These are phyloP conservation scores for Forsythia suspensa DNA, from an alignment of 257 asterid genomes.

Conservation along the genomic window DNA sequence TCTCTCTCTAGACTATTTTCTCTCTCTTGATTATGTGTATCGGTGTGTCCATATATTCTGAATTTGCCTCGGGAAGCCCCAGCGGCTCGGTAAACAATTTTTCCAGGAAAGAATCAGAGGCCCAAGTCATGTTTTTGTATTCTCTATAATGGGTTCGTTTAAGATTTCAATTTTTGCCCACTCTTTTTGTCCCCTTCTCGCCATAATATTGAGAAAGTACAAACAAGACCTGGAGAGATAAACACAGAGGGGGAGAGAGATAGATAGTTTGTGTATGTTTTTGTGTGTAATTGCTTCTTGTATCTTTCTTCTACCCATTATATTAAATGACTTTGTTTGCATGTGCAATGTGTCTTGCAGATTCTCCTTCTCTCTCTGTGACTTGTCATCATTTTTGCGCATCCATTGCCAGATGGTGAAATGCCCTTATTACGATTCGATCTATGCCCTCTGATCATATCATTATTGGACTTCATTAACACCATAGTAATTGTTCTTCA, in stretches of 20 bases:
- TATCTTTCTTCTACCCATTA: constrained; percentile 13
- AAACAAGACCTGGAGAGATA: constrained; percentile 15
- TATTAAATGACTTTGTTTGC: constrained; percentile 48
- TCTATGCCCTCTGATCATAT: constrained; percentile 30
- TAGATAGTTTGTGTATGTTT: constrained; percentile 20
- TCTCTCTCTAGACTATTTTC: background rate
- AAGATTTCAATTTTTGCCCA: constrained; percentile 34
- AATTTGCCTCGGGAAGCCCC: constrained; percentile 45
- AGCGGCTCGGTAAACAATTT: constrained; percentile 40
- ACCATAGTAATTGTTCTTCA: constrained; percentile 11
- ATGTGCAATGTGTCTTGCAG: constrained; percentile 55
- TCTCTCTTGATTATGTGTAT: constrained; percentile 2
- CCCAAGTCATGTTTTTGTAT: constrained; percentile 69
- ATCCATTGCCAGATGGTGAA: constrained; percentile 77
- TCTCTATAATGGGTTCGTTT: constrained; percentile 36
- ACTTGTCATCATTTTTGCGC: constrained; percentile 54
- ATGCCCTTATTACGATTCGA: constrained; percentile 65
- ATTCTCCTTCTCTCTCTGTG: constrained; percentile 41
- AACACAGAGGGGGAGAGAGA: constrained; percentile 15
- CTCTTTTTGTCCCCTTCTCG: constrained; percentile 26
- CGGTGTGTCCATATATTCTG: constrained; percentile 8
- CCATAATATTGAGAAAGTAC: constrained; percentile 16
- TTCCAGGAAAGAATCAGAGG: constrained; percentile 29
- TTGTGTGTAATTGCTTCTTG: background rate
- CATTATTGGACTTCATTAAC: constrained; percentile 27